Conservation (phyloP, 768 basidiomycete genomes). For the Rubroboletus satanas region DNA sequence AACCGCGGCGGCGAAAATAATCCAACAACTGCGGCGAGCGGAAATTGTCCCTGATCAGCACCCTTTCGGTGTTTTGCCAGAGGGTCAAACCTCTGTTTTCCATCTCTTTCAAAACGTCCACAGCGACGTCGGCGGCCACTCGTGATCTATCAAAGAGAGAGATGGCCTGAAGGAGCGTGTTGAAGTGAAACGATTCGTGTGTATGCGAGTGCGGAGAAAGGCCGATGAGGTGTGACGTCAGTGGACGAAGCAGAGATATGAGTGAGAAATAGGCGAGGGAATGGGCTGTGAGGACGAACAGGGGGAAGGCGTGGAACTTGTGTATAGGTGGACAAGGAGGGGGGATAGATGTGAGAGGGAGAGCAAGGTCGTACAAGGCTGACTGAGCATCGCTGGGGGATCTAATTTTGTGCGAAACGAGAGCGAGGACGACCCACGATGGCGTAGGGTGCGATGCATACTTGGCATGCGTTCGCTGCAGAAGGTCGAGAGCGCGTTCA, state of each 20-base stretch:
- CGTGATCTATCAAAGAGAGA: slow-evolving; percentile 41
- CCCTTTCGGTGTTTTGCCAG: slow-evolving; percentile 38
- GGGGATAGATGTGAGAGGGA: slow-evolving; percentile 34
- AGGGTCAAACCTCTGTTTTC: slow-evolving; percentile 41
- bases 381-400: slow-evolving; percentile 43
- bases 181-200: slow-evolving; percentile 39
- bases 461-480: slow-evolving; percentile 12
- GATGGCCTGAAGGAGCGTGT: slow-evolving; percentile 51
- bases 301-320: slow-evolving; percentile 3
- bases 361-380: slow-evolving; percentile 41
- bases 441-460: slow-evolving; percentile 30
- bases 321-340: slow-evolving; percentile 21
- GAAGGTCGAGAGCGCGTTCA: slow-evolving; percentile 24
- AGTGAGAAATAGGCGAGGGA: slow-evolving; percentile 51
- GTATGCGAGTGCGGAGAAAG: slow-evolving; percentile 19
- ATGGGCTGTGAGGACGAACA: slow-evolving; percentile 32
- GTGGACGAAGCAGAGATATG: slow-evolving; percentile 40
- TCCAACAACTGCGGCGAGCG: slow-evolving; percentile 49
- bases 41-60: slow-evolving; percentile 48
- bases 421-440: slow-evolving; percentile 52
- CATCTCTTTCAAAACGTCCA: slow-evolving; percentile 47
- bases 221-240: slow-evolving; percentile 42
- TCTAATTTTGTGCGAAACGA: slow-evolving; percentile 45
- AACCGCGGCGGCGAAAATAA: slow-evolving; percentile 33
- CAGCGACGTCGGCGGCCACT: slow-evolving; percentile 37